Base-by-base conservation (phyloP, 306 rosid species). In the Delonix regia region DNA sequence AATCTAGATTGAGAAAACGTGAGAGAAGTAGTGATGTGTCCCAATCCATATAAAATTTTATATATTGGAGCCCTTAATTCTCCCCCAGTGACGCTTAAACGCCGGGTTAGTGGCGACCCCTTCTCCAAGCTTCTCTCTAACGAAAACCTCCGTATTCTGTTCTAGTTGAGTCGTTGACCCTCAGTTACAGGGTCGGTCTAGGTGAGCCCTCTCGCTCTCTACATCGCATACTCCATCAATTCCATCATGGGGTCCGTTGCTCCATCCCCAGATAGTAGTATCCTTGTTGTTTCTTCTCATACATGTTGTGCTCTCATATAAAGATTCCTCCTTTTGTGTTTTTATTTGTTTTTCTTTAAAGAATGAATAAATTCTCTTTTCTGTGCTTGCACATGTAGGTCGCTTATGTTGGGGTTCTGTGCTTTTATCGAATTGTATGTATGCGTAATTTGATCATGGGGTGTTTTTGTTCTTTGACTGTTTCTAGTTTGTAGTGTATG, bases 231-330 rank as follows among this genome's bases (percentile, higher is more conserved):
- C 14, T 13, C 30, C 28, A 1, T 69, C 71, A 59, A 55, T 71
- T 67, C 18, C 61, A 51, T 61, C 82, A 84, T 84, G 87, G 83
- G 73, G 5, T 52, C 74, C 53, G 61, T 68, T 73, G 70, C 80
- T 77, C 66, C 85, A 2, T 74, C 83, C 16, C 6, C 85, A 44
- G 85, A 84, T 65, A 81, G 88, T 84, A 81, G 88, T 84, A 81
- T 81, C 78, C 87, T 66, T 78, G 4, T 39, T 64, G 8, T 47
- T 44, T 39, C 51, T 27, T 69, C 38, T 5, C 55, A 45, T 62
- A n/a, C 18, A 12, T 52, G 22, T 1, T 36, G 14, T 27, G 56
- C 8, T 4, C 5, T 21, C 4, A 5, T 3, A 36, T 36, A 36
- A 36, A 36, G 41, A 4, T 44, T 9, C 39, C 45, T 39, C 42